phyloP scores from a whole-genome alignment of 768 basidiomycete species.

The Trametes cubensis region DNA sequence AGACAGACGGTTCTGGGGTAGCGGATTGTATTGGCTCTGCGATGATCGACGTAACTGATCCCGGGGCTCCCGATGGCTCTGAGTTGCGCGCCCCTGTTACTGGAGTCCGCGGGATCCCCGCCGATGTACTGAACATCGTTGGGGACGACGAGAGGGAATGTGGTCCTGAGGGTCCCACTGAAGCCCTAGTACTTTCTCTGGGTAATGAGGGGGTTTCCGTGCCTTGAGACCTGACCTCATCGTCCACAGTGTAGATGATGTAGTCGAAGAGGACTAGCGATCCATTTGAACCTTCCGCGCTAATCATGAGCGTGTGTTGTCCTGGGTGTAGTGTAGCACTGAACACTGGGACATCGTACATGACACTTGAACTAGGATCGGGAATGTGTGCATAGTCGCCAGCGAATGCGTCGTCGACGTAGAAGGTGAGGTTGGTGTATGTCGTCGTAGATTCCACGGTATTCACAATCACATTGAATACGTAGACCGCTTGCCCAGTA shows the following conservation, averaged over 20 bases:
- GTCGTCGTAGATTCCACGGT: neutral
- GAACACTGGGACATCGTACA: conserved; percentile 18
- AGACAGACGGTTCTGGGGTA: too few species aligned
- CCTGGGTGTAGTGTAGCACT: neutral
- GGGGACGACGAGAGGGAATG: too few species aligned
- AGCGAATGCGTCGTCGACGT: conserved; percentile 1
- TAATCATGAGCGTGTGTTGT: conserved; percentile 15
- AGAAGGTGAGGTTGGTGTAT: conserved; percentile 15
- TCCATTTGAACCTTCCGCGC: neutral
- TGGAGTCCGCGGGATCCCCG: too few species aligned
- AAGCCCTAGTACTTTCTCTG: too few species aligned
- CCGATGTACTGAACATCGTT: too few species aligned
- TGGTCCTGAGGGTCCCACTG: too few species aligned
- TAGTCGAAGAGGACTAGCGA: conserved; percentile 21
- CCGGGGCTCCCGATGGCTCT: too few species aligned
- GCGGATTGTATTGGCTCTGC: too few species aligned
- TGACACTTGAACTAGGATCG: neutral
- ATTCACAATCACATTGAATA: conserved; percentile 18
- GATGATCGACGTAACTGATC: too few species aligned
- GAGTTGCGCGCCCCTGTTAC: too few species aligned
- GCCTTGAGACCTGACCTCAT: neutral
- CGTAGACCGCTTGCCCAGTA: conserved; percentile 20
- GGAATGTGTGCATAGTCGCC: neutral
- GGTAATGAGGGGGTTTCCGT: too few species aligned
- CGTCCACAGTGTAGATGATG: conserved; percentile 13